These are phyloP conservation scores for Plasmodium chabaudi DNA, from an alignment of 169 alveolate species.

Conservation along the genomic window DNA sequence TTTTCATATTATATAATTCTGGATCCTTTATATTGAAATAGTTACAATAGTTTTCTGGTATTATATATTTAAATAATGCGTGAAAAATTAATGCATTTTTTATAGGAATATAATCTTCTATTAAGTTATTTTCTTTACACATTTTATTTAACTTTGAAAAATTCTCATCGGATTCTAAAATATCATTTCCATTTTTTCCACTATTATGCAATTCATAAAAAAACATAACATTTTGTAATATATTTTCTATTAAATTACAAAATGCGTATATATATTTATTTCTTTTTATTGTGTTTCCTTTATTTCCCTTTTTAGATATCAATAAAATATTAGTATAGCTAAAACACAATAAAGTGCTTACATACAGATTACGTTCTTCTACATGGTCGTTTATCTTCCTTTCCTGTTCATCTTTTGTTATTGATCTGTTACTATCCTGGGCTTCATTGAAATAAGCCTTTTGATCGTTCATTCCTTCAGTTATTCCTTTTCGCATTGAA, in stretches of 20 bases:
- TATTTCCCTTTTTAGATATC: slow-evolving; percentile 32
- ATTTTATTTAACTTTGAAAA: slow-evolving; percentile 17
- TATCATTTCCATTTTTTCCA: slow-evolving; percentile 20
- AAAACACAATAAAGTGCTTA: slow-evolving; percentile 31
- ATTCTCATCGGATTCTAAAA: slow-evolving; percentile 21
- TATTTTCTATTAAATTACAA: slow-evolving; percentile 67
- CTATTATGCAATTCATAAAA: slow-evolving; percentile 34
- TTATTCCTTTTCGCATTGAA: not conserved
- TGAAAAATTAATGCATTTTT: slow-evolving; percentile 42
- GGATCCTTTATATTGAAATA: slow-evolving; percentile 5
- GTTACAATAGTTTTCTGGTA: slow-evolving; percentile 29
- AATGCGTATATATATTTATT: slow-evolving; percentile 45
- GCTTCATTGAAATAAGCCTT: not conserved
- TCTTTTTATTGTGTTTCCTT: slow-evolving; percentile 28
- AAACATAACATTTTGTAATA: slow-evolving; percentile 57
- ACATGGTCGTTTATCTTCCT: not conserved
- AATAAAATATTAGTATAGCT: slow-evolving; percentile 27
- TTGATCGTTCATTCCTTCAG: not conserved
- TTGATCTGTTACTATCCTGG: not conserved
- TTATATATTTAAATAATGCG: slow-evolving; percentile 28
- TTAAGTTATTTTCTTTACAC: slow-evolving; percentile 59
- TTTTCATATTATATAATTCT: slow-evolving; percentile 54
- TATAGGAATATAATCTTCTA: slow-evolving; percentile 10
- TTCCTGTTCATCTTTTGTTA: not conserved
- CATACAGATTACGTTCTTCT: slow-evolving; percentile 11